These are phyloP conservation scores for Halophytophthora polymorphica DNA, from an alignment of 352 stramenopile genomes.

Conservation along the genomic window DNA sequence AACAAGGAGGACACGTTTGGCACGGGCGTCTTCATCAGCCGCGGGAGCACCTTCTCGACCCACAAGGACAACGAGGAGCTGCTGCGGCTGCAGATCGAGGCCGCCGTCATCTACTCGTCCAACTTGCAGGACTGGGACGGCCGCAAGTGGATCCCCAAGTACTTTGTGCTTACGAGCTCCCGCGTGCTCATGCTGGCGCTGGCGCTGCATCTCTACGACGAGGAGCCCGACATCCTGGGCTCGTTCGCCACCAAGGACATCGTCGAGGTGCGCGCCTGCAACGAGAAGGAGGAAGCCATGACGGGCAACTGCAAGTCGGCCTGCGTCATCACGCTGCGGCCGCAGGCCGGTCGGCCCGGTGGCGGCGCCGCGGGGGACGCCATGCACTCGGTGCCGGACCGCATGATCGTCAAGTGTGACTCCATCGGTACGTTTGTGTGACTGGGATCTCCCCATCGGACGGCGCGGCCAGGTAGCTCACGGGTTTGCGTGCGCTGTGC, in stretches of 20 bases:
- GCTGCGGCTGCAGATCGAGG: slow-evolving; percentile 79
- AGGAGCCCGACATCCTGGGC: slow-evolving; percentile 81
- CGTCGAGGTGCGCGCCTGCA: slow-evolving; percentile 73
- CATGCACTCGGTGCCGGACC: slow-evolving; percentile 34
- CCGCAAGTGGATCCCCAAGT: slow-evolving; percentile 87
- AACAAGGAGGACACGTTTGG: slow-evolving; percentile 75
- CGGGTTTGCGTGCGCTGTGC: too few species aligned
- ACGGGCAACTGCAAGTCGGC: slow-evolving; percentile 49
- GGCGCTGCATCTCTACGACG: slow-evolving; percentile 82
- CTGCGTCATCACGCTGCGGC: slow-evolving; percentile 56
- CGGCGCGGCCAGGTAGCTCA: neutral
- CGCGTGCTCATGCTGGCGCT: slow-evolving; percentile 79
- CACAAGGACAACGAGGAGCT: slow-evolving; percentile 86
- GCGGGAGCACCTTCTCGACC: slow-evolving; percentile 79
- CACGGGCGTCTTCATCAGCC: slow-evolving; percentile 79
- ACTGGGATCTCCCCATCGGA: neutral
- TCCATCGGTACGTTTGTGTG: slow-evolving; percentile 52
- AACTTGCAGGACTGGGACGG: slow-evolving; percentile 87
- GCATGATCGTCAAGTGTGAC: slow-evolving; percentile 78
- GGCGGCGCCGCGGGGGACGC: slow-evolving; percentile 6
- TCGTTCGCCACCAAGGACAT: slow-evolving; percentile 83
- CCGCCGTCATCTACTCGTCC: slow-evolving; percentile 72
- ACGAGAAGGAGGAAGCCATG: slow-evolving; percentile 65
- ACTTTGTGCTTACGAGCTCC: slow-evolving; percentile 83
- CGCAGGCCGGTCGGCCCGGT: slow-evolving; percentile 4